Evolutionary conservation across 2,329 filamentous ascomycete genomes (phyloP), one percentile per base, ranked within the genome.

Genomic region (Pseudogymnoascus sp.): DNA sequence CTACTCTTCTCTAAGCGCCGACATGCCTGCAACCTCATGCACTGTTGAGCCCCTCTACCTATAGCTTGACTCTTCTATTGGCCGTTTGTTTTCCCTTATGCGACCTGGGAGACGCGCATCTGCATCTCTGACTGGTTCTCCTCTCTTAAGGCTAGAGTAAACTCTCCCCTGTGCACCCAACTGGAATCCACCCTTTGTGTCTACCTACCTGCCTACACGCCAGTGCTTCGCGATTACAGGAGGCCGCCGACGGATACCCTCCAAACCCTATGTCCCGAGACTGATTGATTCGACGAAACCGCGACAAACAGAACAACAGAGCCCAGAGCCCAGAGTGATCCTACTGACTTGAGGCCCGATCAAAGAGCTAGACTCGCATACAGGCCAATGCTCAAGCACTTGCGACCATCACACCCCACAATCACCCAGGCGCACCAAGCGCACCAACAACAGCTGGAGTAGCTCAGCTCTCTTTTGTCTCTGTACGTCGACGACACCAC

Each of bases 91-190:
- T 62, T 39, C 51, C 31, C 21, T 59, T 59, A 40, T 64, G 62
- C 37, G 54, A 63, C 31, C 34, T 51, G 65, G 67, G 66, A 71
- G 69, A 69, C 66, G 69, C 70, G 69, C 69, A 68, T 63, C 63
- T 67, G 65, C 64, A 57, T 59, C 42, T 39, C 23, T 69, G 66
- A 69, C 68, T 71, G 65, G 69, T 59, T 45, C 66, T 21, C 42
- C 59, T 57, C 61, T 67, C 64, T 16, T 34, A 57, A 57, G 51
- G 51, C 29, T 57, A 57, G 26, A 34, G 3, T 12, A 7, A 7
- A 16, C 29, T 57, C n/a, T 57, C 10, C 51, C 51, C 51, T 57
- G 51, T 57, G 5, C 51, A 57, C 29, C 51, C 51, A 57, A 57
- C 51, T 57, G 26, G 51, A 57, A 57, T 34, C 51, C 51, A 57